Evolutionary conservation across 495 filamentous ascomycete genomes (phyloP), one percentile per base, ranked within the genome.

Genomic region (Neurospora intermedia): DNA sequence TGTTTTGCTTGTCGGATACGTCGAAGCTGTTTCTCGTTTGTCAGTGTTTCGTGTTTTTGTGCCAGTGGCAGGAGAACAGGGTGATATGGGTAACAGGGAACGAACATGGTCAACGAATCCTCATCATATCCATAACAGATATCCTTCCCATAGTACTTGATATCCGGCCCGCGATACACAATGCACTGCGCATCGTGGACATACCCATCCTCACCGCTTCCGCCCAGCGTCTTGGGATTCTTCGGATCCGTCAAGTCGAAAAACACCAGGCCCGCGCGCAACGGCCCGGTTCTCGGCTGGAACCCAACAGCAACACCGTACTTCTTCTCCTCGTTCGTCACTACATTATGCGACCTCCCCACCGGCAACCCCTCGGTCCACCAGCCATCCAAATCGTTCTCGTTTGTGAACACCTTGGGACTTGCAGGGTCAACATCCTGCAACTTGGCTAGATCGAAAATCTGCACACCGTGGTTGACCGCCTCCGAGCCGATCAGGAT

Each of bases 121-220:
- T 83, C 81, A 73, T 89, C 87, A 74, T 87, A 89, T 9, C 83
- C 85, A 72, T 87, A 89, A 78, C 87, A 89, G 75, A 89, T 85
- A 72, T 89, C 87, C 6, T 76, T 77, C 11, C 86, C 87, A 6
- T 74, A 31, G 73, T 85, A 89, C 72, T 81, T 79, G 35, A 73
- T 77, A 75, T 89, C 86, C 1, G 87, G 87, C 0, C 87, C 87
- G 3, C 82, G 79, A 77, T 89, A 89, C 18, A 85, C 76, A 4
- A 89, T 70, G 73, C 87, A 89, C 74, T 89, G 87, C 0, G 87
- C 87, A 69, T 88, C 87, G 48, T 88, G 87, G 13, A 88, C 87
- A 70, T 88, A 88, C 6, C 87, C 87, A 70, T 88, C 87, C 15
- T 77, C 76, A 0, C 79, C 76, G 0, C 81, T 82, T 42, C 87